These are phyloP conservation scores for Vitis riparia DNA, from an alignment of 164 flowering plant genomes.

Conservation along the genomic window DNA sequence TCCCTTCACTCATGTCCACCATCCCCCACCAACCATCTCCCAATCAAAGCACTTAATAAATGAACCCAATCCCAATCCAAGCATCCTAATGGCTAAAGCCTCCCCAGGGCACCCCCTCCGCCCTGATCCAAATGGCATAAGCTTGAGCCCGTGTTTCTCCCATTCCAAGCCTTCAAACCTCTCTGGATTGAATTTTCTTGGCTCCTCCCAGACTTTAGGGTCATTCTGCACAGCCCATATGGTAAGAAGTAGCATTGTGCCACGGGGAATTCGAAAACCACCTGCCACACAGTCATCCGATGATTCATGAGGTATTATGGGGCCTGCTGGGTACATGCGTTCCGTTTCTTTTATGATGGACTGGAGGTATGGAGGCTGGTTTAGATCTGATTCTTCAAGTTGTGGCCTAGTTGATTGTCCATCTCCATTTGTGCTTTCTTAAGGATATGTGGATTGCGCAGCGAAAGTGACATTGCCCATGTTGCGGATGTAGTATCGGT, in stretches of 20 bases:
- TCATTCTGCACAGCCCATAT: conserved; percentile 39
- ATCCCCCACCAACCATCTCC: conserved; percentile 31
- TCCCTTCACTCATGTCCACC: conserved; percentile 44
- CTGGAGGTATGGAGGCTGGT: conserved; percentile 30
- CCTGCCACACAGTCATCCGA: conserved; percentile 28
- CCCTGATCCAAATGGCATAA: conserved; percentile 49
- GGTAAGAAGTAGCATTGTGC: conserved; percentile 38
- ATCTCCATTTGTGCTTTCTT: conserved; percentile 30
- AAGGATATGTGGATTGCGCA: conserved; percentile 27
- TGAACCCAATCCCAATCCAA: conserved; percentile 34
- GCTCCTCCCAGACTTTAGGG: conserved; percentile 30
- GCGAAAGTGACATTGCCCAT: conserved; percentile 40
- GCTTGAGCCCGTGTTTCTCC: conserved; percentile 22
- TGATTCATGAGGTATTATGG: conserved; percentile 38
- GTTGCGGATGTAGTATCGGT: conserved; percentile 40
- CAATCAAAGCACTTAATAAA: conserved; percentile 55
- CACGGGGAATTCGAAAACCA: conserved; percentile 30
- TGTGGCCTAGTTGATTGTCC: conserved; percentile 15
- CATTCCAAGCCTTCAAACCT: conserved; percentile 27
- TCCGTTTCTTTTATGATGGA: conserved; percentile 32
- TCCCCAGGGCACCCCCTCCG: conserved; percentile 52
- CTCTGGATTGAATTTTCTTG: conserved; percentile 35
- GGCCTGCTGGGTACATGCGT: conserved; percentile 31
- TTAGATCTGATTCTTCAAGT: conserved; percentile 34
- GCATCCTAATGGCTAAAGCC: conserved; percentile 27